phyloP scores from a whole-genome alignment of 2,329 filamentous ascomycete species.

The Colletotrichum chrysophilum region DNA sequence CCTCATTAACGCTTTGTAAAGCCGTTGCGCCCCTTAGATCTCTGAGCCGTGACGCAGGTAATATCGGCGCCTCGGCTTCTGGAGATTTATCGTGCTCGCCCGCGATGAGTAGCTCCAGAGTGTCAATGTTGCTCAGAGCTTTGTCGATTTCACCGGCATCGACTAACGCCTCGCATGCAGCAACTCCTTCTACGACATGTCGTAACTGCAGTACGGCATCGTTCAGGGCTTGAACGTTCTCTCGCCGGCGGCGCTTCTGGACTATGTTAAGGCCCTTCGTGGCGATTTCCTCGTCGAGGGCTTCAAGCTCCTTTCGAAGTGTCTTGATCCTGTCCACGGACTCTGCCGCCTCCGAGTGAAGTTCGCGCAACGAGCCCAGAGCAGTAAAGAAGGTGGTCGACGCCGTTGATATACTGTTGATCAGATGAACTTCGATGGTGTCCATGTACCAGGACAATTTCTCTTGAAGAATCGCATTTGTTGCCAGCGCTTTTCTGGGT shows the following conservation, averaged over 20 bases:
- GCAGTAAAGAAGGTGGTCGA: conserved; percentile 97
- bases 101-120: conserved; percentile 79
- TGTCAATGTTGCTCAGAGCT: conserved; percentile 78
- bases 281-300: conserved; percentile 86
- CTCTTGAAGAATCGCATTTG: conserved; percentile 96
- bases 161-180: conserved; percentile 79
- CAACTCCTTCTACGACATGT: conserved; percentile 76
- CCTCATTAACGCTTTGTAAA: conserved; percentile 78
- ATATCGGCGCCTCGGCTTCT: conserved; percentile 32
- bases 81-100: conserved; percentile 63
- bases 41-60: conserved; percentile 48
- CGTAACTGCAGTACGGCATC: conserved; percentile 85
- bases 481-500: conserved; percentile 86
- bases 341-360: conserved; percentile 90
- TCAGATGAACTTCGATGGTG: conserved; percentile 95
- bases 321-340: conserved; percentile 87
- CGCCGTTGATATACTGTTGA: conserved; percentile 93
- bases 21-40: conserved; percentile 81
- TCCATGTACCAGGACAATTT: conserved; percentile 99
- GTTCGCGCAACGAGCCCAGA: conserved; percentile 84
- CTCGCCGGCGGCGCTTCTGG: conserved; percentile 78
- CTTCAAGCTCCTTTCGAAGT: conserved; percentile 78
- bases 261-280: conserved; percentile 84
- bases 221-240: conserved; percentile 84
- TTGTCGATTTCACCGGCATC: conserved; percentile 84